Percentiles rank a stretch among this genome's conserved stretches.
These are phyloP conservation scores for Gloeophyllum trabeum DNA, from an alignment of 768 basidiomycete species.

Conservation along the genomic window DNA sequence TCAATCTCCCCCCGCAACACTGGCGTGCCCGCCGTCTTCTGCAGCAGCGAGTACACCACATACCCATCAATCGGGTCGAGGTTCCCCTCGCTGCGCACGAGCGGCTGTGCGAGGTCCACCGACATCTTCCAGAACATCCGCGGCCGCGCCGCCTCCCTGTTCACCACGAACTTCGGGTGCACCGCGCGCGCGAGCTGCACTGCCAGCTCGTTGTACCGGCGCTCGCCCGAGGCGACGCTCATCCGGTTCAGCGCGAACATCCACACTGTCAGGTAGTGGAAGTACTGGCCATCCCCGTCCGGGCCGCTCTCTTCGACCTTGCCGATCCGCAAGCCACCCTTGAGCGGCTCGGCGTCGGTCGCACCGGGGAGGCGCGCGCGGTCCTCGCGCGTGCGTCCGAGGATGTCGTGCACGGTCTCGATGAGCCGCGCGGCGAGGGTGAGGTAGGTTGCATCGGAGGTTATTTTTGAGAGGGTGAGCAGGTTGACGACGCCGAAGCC, in stretches of 20 bases:
- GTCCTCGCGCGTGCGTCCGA: slow-evolving; percentile 14
- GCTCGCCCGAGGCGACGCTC: slow-evolving; percentile 11
- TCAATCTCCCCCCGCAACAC: slow-evolving; percentile 12
- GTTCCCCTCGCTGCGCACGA: slow-evolving; percentile 17
- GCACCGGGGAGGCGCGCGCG: slow-evolving; percentile 13
- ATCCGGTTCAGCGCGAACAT: slow-evolving; percentile 22
- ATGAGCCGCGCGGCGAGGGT: slow-evolving; percentile 14
- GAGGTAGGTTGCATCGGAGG: slow-evolving; percentile 10
- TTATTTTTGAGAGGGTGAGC: slow-evolving; percentile 12
- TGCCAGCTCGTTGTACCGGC: slow-evolving; percentile 15
- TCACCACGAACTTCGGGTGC: slow-evolving; percentile 15
- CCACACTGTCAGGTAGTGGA: slow-evolving; percentile 19
- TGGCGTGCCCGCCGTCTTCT: slow-evolving; percentile 4
- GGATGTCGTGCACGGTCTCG: slow-evolving; percentile 14
- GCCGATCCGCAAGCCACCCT: slow-evolving; percentile 18
- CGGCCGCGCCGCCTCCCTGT: slow-evolving; percentile 10
- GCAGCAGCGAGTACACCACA: slow-evolving; percentile 15
- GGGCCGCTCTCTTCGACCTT: slow-evolving; percentile 13
- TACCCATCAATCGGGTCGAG: slow-evolving; percentile 19
- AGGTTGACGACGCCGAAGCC: slow-evolving; percentile 19
- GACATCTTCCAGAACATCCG: slow-evolving; percentile 20
- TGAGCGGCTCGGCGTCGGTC: slow-evolving; percentile 15
- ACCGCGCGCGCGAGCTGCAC: slow-evolving; percentile 17
- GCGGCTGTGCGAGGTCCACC: slow-evolving; percentile 13
- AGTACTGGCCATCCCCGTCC: slow-evolving; percentile 20